These are phyloP conservation scores for Coemansia sp. DNA, from an alignment of 192 early-diverging fungal genomes.

Conservation along the genomic window DNA sequence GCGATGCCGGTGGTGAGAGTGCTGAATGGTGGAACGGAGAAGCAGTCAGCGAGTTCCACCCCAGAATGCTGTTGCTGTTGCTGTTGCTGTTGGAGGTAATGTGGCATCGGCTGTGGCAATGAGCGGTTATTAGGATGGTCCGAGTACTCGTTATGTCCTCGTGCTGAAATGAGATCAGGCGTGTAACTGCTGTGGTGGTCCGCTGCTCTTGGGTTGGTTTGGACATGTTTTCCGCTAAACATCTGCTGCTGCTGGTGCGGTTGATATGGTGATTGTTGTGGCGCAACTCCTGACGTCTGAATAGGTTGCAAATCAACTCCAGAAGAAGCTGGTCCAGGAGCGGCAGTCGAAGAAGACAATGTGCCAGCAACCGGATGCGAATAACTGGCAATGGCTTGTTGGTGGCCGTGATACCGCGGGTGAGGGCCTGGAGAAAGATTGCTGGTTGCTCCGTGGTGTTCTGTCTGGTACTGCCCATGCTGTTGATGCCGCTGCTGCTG, in stretches of 20 bases:
- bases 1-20: conserved; percentile 8
- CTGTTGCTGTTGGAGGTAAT: not conserved
- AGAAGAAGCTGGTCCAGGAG: not conserved
- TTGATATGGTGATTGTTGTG: conserved; percentile 1
- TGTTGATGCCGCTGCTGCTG: conserved; percentile 5
- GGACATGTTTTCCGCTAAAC: conserved; percentile 1
- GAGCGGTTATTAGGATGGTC: conserved; percentile 3
- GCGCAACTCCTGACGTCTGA: not conserved
- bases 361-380: conserved; percentile 9
- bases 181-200: not conserved
- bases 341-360: conserved; percentile 8
- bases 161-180: not conserved
- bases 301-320: not conserved
- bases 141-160: not conserved
- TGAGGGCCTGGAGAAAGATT: conserved; percentile 9
- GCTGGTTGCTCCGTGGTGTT: conserved; percentile 13
- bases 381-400: conserved; percentile 7
- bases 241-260: not conserved
- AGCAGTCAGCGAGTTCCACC: conserved; percentile 36
- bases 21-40: conserved; percentile 25
- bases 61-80: conserved; percentile 19
- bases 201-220: not conserved
- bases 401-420: conserved; percentile 7
- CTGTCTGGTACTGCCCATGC: conserved; percentile 5
- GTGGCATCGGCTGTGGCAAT: not conserved